A percentile compares a stretch with the other conserved stretches of the same genome.
Evolutionary conservation across 805 yeast species (phyloP).

Genomic region (Candida namnaoensis): DNA sequence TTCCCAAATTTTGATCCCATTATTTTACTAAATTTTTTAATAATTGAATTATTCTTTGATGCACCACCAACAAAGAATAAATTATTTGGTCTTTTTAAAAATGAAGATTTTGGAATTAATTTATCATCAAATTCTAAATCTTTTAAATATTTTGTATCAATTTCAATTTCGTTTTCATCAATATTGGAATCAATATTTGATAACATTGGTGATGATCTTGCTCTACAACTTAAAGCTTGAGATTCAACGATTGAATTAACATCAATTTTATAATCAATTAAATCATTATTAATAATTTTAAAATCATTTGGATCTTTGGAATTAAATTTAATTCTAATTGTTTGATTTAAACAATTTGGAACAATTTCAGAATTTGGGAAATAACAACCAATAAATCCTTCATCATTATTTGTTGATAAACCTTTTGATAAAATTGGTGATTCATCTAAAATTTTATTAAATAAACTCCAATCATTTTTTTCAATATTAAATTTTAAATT

Average conservation of each 20-base stretch:
- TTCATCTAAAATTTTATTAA: constrained; percentile 45
- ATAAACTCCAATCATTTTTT: constrained; percentile 46
- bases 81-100: constrained; percentile 48
- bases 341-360: constrained; percentile 68
- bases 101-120: constrained; percentile 6
- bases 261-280: constrained; percentile 48
- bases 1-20: constrained; percentile 56
- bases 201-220: constrained; percentile 72
- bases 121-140: constrained; percentile 26
- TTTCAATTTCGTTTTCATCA: too few relatives aligned
- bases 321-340: constrained; percentile 39
- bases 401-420: constrained; percentile 11
- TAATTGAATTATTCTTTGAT: constrained; percentile 61
- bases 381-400: constrained; percentile 60
- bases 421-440: constrained; percentile 1
- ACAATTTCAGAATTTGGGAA: constrained; percentile 90
- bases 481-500: constrained; percentile 30
- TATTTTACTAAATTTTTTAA: constrained; percentile 59
- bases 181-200: constrained; percentile 20
- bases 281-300: constrained; percentile 24
- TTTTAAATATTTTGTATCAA: background rate
- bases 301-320: constrained; percentile 16
- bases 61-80: constrained; percentile 87
- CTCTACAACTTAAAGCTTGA: constrained; percentile 78
- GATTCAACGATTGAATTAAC: constrained; percentile 75